Base-by-base conservation (phyloP, 2,329 filamentous ascomycete genomes). In the Beauveria sp. region DNA sequence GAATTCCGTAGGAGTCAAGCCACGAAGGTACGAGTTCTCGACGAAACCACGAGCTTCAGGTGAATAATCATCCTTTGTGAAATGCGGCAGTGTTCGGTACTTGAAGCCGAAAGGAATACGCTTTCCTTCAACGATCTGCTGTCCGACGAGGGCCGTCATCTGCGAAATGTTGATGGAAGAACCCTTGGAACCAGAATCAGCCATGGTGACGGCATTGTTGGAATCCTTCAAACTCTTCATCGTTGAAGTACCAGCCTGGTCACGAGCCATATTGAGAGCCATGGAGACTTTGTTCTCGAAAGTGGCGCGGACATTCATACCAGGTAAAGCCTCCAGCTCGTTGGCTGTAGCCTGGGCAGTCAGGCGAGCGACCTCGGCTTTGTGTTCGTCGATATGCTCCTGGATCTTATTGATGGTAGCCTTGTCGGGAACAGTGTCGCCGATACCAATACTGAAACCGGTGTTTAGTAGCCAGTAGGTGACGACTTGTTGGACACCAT, bases 51-150 rank as follows among this genome's bases (percentile, higher is more conserved):
- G 88, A 51, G 95, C 93, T 73, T 97, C 93, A 12, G 95, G 92
- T 22, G 93, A 98, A 75, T 98, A 99, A 74, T 99, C 96, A 69
- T 99, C 96, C 80, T 99, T 99, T 66, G 95, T 96, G 76, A 99
- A 99, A 76, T 99, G 95, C 3, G 95, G 95, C 63, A 99, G 79
- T 0, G 95, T 96, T 58, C 95, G 88, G 74, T 99, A 98, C 74
- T 98, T 97, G 86, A 99, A 99, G 24, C 96, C 95, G 71, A 97
- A 99, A 1, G 95, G 95, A 79, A 99, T 96, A 80, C 95, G 95
- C 78, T 96, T 96, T 70, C 95, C 96, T 78, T 99, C 95, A 9
- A 99, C 92, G 66, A 96, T 96, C 74, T 99, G 96, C 74, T 99
- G 95, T 67, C 96, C 95, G 64, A 99, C 96, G 66, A 98, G 85